Base-by-base conservation (phyloP, 805 yeast genomes). In the Kazachstania martiniae region DNA sequence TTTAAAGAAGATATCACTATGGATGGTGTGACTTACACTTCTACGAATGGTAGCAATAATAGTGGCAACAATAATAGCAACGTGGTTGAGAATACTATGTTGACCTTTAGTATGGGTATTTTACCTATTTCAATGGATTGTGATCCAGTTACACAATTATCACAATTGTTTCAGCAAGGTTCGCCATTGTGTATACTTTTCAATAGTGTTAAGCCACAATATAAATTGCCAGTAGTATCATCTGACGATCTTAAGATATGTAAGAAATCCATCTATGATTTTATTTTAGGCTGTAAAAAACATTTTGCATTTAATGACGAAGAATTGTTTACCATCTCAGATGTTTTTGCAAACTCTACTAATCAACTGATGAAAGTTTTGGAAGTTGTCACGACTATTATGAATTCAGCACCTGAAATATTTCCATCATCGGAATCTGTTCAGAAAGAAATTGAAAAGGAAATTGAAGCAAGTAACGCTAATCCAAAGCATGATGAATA, bases 141-240 rank as follows among this genome's bases (percentile, higher is more conserved):
- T 49, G 99, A 91, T 53, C 96, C 97, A 3, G 96, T 83, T 2
- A 85, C 95, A 2, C 87, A 85, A 40, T 53, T 91, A 27, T 82
- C 95, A 74, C 77, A 84, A 43, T 62, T 91, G 21, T 77, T 91
- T 48, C 93, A 89, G 47, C 85, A 82, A 48, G 98, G 97, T 8
- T 78, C 93, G 2, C 94, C 97, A 4, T 63, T 91, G 26, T 87
- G 97, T 56, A 70, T 84, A 26, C 62, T 89, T 6, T 84, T 80
- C 63, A 89, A 91, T 58, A 63, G 74, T 10, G 67, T 85, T 14
- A 66, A 66, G 34, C 77, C 78, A 2, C 67, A 66, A 24, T 66
- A 68, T 34, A 72, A 76, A 34, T 62, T 80, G 28, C 68, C 78
- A 2, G 69, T 77, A 12, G 72, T 79, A 5, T 71, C 79, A 13